Evolutionary conservation across 805 yeast genomes (phyloP), one percentile per base, ranked within the genome.

Genomic region (Lipomyces chichibuensis): DNA sequence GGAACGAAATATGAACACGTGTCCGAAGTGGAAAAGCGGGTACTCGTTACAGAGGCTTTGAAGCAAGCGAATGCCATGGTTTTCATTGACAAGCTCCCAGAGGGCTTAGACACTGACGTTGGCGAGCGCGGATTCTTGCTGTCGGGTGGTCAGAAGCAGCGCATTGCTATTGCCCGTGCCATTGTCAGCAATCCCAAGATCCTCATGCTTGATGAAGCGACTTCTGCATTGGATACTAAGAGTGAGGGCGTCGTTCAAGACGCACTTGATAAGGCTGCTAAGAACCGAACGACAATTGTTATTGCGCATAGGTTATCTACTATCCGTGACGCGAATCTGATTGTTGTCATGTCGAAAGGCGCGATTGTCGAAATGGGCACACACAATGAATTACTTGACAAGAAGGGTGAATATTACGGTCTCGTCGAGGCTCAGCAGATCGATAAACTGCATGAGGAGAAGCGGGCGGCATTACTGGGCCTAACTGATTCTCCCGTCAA

Each of bases 291-390:
- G 0, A 79, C 81, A 9, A 89, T 93, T 49, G 89, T 93, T 58
- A 91, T 93, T 73, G 97, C 97, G 0, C 98, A 93, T 76, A 82
- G 98, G 72, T 82, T 93, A 63, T 87, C 95, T 14, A 93, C 98
- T 0, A 93, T 93, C 66, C 85, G 87, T 71, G 85, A 85, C 70
- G 86, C 89, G 63, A 83, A 84, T 64, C 74, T 85, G 66, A 81
- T 86, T 27, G 82, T 86, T 43, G 89, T 86, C 20, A 78, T 86
- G 75, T 67, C 76, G 9, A 78, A 80, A 63, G 85, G 87, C 7
- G 84, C 81, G 65, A 85, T 85, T 67, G 83, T 80, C 23, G 85
- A 82, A 71, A 78, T 76, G 66, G 85, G 85, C 3, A 76, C 76
- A 13, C 84, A 81, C 69, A 72, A 71, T 3, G 80, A 78, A 62